Percentiles rank a stretch among this genome's conserved stretches.
phyloP scores from a whole-genome alignment of 768 basidiomycete species.

The Lepiota brunneoincarnata region DNA sequence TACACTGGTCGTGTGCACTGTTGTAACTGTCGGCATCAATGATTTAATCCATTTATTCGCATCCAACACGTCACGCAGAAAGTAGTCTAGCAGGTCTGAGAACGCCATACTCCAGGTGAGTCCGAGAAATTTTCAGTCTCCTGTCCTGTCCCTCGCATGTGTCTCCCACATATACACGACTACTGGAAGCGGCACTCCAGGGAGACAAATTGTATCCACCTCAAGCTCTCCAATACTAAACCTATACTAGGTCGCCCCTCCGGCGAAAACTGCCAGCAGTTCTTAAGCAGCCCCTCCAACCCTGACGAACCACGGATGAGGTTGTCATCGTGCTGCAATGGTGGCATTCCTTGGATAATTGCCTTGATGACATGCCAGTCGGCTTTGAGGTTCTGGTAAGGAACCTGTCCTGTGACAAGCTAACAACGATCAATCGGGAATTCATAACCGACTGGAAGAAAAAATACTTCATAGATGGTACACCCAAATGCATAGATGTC shows the following conservation, averaged over 20 bases:
- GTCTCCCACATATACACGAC: not conserved
- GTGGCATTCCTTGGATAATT: slow-evolving; percentile 11
- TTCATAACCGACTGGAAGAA: not conserved
- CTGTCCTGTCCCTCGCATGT: not conserved
- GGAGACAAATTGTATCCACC: not conserved
- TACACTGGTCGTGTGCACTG: no score
- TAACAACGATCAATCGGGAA: slow-evolving; percentile 5
- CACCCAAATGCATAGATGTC: slow-evolving; percentile 31
- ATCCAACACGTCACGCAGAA: not conserved
- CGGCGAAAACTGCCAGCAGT: slow-evolving; percentile 19
- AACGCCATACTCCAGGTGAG: no score
- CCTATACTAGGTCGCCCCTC: slow-evolving; percentile 14
- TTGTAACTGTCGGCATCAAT: no score
- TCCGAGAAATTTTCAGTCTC: no score
- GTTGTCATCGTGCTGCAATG: not conserved
- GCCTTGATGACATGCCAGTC: slow-evolving; percentile 25
- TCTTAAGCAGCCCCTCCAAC: slow-evolving; percentile 11
- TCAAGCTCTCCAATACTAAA: not conserved
- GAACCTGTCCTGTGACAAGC: slow-evolving; percentile 25
- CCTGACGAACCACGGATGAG: not conserved
- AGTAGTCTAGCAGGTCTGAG: not conserved
- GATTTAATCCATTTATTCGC: no score
- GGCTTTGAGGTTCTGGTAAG: slow-evolving; percentile 22
- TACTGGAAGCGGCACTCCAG: not conserved
- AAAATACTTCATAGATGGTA: slow-evolving; percentile 27